Evolutionary conservation across 306 rosid genomes (phyloP).

Genomic region (Arachis hypogaea): DNA sequence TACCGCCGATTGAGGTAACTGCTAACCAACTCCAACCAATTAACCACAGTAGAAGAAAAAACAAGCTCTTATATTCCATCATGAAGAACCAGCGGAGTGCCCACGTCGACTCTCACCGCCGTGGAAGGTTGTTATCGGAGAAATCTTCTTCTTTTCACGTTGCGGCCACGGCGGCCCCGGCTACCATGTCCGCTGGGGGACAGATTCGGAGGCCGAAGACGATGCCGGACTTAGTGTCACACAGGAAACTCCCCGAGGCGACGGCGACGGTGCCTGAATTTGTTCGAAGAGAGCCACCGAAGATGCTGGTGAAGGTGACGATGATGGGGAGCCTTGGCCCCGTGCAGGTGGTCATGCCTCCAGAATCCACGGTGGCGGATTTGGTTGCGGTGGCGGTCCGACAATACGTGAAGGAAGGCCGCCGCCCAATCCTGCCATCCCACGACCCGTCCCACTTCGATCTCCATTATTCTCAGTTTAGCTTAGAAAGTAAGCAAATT

Average conservation of each 20-base stretch:
- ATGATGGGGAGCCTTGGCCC: slow-evolving; percentile 76
- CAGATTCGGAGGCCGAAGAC: slow-evolving; percentile 75
- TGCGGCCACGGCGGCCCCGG: background rate
- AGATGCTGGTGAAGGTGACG: slow-evolving; percentile 77
- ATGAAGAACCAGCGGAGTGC: slow-evolving; percentile 61
- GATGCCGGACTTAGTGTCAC: slow-evolving; percentile 55
- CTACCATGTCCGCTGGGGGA: background rate
- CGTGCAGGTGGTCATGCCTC: slow-evolving; percentile 66
- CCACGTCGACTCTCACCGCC: slow-evolving; percentile 55
- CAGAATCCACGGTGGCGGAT: slow-evolving; percentile 62
- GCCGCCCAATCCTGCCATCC: slow-evolving; percentile 73
- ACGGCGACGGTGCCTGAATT: slow-evolving; percentile 27
- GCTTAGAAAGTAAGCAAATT: slow-evolving; percentile 72
- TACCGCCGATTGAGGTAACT: slow-evolving; percentile 58
- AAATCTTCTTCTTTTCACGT: slow-evolving; percentile 67
- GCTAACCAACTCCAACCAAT: background rate
- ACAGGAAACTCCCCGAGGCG: slow-evolving; percentile 12
- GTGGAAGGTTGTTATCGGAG: slow-evolving; percentile 54
- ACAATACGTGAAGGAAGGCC: slow-evolving; percentile 70
- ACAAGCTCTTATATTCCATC: too few species aligned
- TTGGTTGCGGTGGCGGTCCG: slow-evolving; percentile 54
- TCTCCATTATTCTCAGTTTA: slow-evolving; percentile 94
- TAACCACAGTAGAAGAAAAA: too few species aligned
- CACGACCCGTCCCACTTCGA: slow-evolving; percentile 56
- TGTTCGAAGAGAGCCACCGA: slow-evolving; percentile 57